Base-by-base conservation (phyloP, 306 rosid species). In the Quercus bicolor region DNA sequence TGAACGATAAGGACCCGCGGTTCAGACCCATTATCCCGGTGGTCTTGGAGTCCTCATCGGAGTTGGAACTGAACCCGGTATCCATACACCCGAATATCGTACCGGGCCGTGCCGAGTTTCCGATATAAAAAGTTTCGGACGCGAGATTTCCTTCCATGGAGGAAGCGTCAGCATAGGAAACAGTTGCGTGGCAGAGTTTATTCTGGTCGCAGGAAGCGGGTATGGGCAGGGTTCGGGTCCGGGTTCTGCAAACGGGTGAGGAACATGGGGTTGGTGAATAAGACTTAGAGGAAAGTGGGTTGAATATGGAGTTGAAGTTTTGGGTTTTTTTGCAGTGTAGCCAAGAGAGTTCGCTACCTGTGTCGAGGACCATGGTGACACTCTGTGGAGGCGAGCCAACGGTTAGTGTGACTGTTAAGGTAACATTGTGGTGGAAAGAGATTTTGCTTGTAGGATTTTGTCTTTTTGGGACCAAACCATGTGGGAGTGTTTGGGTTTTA, bases 271-370 rank as follows among this genome's bases (percentile, higher is more conserved):
- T 76, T 0, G 89, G 87, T 7, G 82, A 40, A 65, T 91, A 94
- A 0, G 98, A 81, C 2, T 88, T 78, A 56, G 97, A 91, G 43
- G 85, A 73, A 19, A 75, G 85, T 0, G 96, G 96, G 85, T 88
- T 85, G 78, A 86, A 91, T 53, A 83, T 73, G 34, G 85, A 79
- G 81, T 24, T 81, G n/a, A 88, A 34, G 56, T 70, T 76, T 19
- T 81, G 91, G 55, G 81, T 4, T 69, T 87, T 90, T 65, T 86
- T 87, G 73, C 97, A 91, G 76, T 87, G 96, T 14, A 91, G 89
- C 98, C 98, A 90, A 0, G 97, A 89, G 84, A 94, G 98, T 56
- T 94, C 97, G 40, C 98, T 94, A 15, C 98, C 96, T 51, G 98
- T 94, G 85, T 94, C 97, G 43, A 94, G 97, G 81, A 94, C 97